Percentiles rank a stretch among this genome's conserved stretches.
These are phyloP conservation scores for Zelopaecilomyces penicillatus DNA, from an alignment of 2,329 filamentous ascomycete species.

Conservation along the genomic window DNA sequence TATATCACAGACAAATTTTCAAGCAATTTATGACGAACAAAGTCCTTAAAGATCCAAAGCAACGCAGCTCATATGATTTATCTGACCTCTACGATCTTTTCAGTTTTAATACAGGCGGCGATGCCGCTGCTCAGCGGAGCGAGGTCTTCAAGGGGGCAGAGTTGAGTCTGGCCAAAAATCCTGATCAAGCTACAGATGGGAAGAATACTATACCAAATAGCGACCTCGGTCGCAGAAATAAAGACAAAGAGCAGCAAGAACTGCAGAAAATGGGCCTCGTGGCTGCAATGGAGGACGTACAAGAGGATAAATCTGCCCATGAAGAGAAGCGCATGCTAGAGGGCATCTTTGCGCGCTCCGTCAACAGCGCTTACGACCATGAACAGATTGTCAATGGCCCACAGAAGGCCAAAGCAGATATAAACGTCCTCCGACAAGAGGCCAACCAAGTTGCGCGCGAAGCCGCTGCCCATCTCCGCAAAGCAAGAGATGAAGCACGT, in stretches of 20 bases:
- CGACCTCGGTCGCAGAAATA: constrained; percentile 6
- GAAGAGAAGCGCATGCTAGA: constrained; percentile 76
- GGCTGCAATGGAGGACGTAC: constrained; percentile 56
- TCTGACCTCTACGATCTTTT: constrained; percentile 90
- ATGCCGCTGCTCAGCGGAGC: constrained; percentile 63
- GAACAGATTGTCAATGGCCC: constrained; percentile 81
- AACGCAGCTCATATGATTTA: constrained; percentile 82
- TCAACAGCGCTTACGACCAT: constrained; percentile 89
- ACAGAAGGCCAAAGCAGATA: constrained; percentile 63
- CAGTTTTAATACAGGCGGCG: constrained; percentile 50
- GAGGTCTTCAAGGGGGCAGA: constrained; percentile 83
- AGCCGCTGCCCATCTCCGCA: constrained; percentile 67
- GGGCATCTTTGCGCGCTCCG: constrained; percentile 77
- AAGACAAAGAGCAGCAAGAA: constrained; percentile 29
- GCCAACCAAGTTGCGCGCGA: constrained; percentile 70
- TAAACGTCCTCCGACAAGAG: constrained; percentile 70
- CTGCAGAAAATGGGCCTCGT: constrained; percentile 51
- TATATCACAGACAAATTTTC: constrained; percentile 97
- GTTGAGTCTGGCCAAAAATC: constrained; percentile 33
- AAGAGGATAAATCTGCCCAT: constrained; percentile 40
- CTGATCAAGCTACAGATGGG: constrained; percentile 4
- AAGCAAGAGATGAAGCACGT: constrained; percentile 63
- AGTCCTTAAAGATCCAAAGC: constrained; percentile 87
- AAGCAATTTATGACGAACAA: constrained; percentile 98
- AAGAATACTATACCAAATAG: constrained; percentile 7